Conservation (phyloP, 345 rosid genomes). For the Populus pruinosa region DNA sequence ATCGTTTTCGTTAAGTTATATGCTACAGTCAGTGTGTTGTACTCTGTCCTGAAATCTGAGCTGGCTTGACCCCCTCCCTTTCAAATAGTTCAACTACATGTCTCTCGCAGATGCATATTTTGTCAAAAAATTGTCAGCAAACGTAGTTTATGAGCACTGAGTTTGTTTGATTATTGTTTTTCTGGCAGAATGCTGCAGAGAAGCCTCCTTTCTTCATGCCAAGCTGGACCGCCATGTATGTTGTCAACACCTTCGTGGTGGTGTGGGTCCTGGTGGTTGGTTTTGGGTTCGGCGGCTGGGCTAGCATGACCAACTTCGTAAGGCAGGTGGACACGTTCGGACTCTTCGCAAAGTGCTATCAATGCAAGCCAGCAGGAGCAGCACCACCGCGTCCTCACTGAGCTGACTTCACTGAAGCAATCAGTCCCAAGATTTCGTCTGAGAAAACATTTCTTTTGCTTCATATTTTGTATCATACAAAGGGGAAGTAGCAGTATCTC, state of each 20-base stretch:
- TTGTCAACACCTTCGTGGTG: slow-evolving; percentile 63
- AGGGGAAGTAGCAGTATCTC: slow-evolving; percentile 38
- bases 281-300: slow-evolving; percentile 95
- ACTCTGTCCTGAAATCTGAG: slow-evolving; percentile 18
- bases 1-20: slow-evolving; percentile 55
- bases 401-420: background rate
- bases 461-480: slow-evolving; percentile 55
- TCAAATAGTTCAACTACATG: background rate
- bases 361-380: slow-evolving; percentile 64
- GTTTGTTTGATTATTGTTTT: background rate
- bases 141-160: too few species aligned
- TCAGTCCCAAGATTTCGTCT: background rate
- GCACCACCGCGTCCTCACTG: slow-evolving; percentile 41
- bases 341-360: slow-evolving; percentile 95
- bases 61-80: slow-evolving; percentile 9
- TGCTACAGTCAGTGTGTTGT: slow-evolving; percentile 29
- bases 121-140: background rate
- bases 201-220: slow-evolving; percentile 82
- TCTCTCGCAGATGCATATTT: background rate
- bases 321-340: slow-evolving; percentile 86
- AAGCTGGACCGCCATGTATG: slow-evolving; percentile 92
- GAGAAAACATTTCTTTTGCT: slow-evolving; percentile 5
- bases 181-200: slow-evolving; percentile 83
- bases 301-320: slow-evolving; percentile 87
- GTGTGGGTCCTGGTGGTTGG: slow-evolving; percentile 85